phyloP scores from a whole-genome alignment of 768 basidiomycete genomes.

The Lentinus brumalis region DNA sequence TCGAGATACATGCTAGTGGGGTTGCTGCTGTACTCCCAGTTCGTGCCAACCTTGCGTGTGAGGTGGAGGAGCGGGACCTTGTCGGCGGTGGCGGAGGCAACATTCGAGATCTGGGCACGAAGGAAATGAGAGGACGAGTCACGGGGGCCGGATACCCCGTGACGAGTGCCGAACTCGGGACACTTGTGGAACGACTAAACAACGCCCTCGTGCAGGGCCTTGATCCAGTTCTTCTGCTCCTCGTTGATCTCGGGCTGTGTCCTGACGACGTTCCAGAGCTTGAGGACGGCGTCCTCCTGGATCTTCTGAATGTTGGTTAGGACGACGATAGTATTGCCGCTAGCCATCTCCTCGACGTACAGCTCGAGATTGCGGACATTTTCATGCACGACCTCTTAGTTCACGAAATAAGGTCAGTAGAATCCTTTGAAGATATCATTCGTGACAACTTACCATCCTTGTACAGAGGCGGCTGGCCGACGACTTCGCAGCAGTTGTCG shows the following conservation, averaged over 20 bases:
- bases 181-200: conserved; percentile 87
- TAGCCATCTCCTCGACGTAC: conserved; percentile 98
- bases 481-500: conserved; percentile 81
- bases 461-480: conserved; percentile 85
- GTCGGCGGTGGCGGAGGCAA: conserved; percentile 77
- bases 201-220: conserved; percentile 93
- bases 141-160: conserved; percentile 65
- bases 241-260: conserved; percentile 96
- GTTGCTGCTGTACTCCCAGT: conserved; percentile 98
- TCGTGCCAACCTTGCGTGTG: conserved; percentile 93
- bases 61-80: conserved; percentile 94
- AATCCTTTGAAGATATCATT: too few species aligned
- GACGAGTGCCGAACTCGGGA: conserved; percentile 61
- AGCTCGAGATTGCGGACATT: conserved; percentile 97
- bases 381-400: conserved; percentile 92
- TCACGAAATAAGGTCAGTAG: too few species aligned
- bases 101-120: conserved; percentile 79
- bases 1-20: conserved; percentile 95
- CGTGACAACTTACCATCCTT: conserved; percentile 78
- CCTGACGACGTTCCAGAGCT: conserved; percentile 97
- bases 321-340: conserved; percentile 84
- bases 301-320: conserved; percentile 96
- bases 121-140: conserved; percentile 98
- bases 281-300: conserved; percentile 94
- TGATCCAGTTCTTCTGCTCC: conserved; percentile 95